Conservation (phyloP, 495 filamentous ascomycete genomes). For the Podospora australis region DNA sequence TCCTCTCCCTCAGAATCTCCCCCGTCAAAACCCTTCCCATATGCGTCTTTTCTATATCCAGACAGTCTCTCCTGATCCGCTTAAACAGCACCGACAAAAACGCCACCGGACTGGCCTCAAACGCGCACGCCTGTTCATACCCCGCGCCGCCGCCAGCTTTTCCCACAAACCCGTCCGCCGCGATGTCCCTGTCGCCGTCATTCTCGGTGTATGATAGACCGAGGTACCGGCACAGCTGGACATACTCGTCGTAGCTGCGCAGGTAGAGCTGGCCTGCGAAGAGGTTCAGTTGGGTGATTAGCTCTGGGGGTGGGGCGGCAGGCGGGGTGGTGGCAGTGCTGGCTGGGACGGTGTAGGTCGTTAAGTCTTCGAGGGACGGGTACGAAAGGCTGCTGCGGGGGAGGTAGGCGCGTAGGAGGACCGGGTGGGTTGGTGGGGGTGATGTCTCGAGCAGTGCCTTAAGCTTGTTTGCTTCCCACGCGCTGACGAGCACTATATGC, state of each 20-base stretch:
- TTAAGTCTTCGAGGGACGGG: constrained; percentile 43
- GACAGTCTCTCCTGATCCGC: constrained; percentile 45
- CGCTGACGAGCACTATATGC: constrained; percentile 52
- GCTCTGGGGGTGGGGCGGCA: constrained; percentile 11
- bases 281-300: constrained; percentile 50
- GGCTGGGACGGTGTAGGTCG: constrained; percentile 32
- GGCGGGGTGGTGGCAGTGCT: constrained; percentile 2
- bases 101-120: constrained; percentile 45
- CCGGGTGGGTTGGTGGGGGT: too few species aligned
- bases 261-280: constrained; percentile 66
- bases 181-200: constrained; percentile 19
- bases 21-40: constrained; percentile 43
- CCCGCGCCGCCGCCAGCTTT: constrained; percentile 12
- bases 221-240: constrained; percentile 46
- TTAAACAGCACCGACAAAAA: constrained; percentile 47
- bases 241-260: constrained; percentile 45
- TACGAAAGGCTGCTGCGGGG: constrained; percentile 43
- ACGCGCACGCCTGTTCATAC: constrained; percentile 19
- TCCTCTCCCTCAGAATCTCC: constrained; percentile 31
- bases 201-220: constrained; percentile 31
- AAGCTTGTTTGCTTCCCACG: constrained; percentile 53
- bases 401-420: constrained; percentile 50
- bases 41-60: constrained; percentile 48
- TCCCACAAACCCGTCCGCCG: constrained; percentile 41
- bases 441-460: constrained; percentile 11